These are phyloP conservation scores for Strigomonas culicis DNA, from an alignment of 208 protist species.

Conservation along the genomic window DNA sequence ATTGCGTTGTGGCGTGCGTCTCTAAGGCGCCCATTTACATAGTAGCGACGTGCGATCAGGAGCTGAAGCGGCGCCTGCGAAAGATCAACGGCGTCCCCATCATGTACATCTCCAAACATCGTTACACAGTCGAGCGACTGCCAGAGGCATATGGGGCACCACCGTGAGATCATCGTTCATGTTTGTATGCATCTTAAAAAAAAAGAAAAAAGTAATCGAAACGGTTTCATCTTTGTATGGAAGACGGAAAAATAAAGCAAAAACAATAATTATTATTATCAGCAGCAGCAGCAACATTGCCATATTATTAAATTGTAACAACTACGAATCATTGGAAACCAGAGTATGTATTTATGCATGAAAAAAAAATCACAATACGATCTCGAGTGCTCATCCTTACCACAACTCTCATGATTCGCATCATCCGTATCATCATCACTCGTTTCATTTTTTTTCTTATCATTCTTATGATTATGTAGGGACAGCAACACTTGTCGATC, in stretches of 20 bases:
- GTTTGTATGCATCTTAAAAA: constrained; percentile 4
- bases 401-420: background rate
- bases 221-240: background rate
- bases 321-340: background rate
- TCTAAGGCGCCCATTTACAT: constrained; percentile 91
- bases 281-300: background rate
- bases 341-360: constrained; percentile 2
- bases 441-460: background rate
- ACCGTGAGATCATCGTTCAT: constrained; percentile 2
- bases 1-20: constrained; percentile 98
- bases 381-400: background rate
- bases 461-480: background rate
- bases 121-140: constrained; percentile 97
- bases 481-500: background rate
- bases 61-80: constrained; percentile 96
- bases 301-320: background rate
- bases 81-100: constrained; percentile 99
- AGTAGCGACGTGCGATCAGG: constrained; percentile 93
- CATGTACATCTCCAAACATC: constrained; percentile 97
- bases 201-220: constrained; percentile 3
- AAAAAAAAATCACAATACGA: constrained; percentile 7
- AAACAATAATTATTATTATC: constrained; percentile 6
- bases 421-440: background rate
- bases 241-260: constrained; percentile 6
- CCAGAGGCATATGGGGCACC: constrained; percentile 93